Conservation (phyloP, 2,329 filamentous ascomycete genomes). For the Elsinoe perseae region DNA sequence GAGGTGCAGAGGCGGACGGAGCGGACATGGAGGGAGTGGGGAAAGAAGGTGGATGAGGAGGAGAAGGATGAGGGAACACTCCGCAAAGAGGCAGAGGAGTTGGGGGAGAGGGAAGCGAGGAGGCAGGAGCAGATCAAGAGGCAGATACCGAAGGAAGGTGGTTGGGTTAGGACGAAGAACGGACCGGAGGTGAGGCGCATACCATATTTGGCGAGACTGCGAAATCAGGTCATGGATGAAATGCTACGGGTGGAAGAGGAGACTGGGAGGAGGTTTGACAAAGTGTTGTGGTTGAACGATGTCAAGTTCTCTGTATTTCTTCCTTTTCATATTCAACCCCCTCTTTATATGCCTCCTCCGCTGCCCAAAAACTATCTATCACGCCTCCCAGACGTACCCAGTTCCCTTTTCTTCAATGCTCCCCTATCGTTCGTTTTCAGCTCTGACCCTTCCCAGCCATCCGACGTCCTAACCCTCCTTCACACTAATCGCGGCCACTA, state of each 20-base stretch:
- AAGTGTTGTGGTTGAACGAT: slow-evolving; percentile 56
- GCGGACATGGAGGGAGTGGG: background rate
- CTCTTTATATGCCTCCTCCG: background rate
- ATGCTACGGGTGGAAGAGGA: slow-evolving; percentile 43
- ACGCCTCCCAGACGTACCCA: background rate
- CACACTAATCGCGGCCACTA: slow-evolving; percentile 52
- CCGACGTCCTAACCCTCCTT: slow-evolving; percentile 50
- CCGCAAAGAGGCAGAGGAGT: no score
- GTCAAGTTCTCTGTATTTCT: slow-evolving; percentile 50
- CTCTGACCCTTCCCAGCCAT: slow-evolving; percentile 33
- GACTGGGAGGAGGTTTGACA: slow-evolving; percentile 50
- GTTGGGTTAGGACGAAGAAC: slow-evolving; percentile 56
- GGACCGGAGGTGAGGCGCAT: slow-evolving; percentile 56
- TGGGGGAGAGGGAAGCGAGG: background rate
- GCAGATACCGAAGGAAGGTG: slow-evolving; percentile 38
- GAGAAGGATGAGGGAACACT: slow-evolving; percentile 37
- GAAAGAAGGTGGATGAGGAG: slow-evolving; percentile 21
- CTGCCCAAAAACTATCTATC: background rate
- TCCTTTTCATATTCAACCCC: background rate
- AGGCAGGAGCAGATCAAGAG: background rate
- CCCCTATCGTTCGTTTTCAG: background rate
- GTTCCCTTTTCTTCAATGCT: slow-evolving; percentile 19
- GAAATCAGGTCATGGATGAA: slow-evolving; percentile 57
- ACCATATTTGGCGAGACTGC: slow-evolving; percentile 56
- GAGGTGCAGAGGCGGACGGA: background rate